Evolutionary conservation across 2,329 filamentous ascomycete species (phyloP).

Genomic region (Aspergillus viridinutans): DNA sequence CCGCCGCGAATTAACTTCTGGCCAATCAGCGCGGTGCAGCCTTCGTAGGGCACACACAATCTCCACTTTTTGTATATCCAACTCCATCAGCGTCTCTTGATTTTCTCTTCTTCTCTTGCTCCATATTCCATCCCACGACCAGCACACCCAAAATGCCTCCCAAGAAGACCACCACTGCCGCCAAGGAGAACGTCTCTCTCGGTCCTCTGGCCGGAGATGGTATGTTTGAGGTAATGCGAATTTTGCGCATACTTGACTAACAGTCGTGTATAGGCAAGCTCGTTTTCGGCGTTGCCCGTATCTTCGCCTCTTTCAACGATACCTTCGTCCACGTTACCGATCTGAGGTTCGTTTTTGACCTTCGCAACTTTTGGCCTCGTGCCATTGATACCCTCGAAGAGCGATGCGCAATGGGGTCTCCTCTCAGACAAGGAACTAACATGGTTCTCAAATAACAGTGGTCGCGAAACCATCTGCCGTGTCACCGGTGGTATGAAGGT

Average conservation of each 20-base stretch:
- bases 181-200: constrained; percentile 95
- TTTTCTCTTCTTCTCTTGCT: constrained; percentile 27
- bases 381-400: neutral
- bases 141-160: constrained; percentile 73
- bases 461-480: constrained; percentile 99
- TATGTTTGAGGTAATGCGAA: constrained; percentile 43
- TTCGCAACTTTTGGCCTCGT: neutral
- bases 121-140: constrained; percentile 42
- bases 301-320: constrained; percentile 94
- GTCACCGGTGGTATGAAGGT: constrained; percentile 99
- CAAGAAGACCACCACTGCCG: constrained; percentile 74
- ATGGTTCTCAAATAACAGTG: constrained; percentile 52
- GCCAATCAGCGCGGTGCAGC: constrained; percentile 27
- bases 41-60: constrained; percentile 38
- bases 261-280: constrained; percentile 66
- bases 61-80: constrained; percentile 24
- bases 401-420: constrained; percentile 3
- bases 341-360: constrained; percentile 66
- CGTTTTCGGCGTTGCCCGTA: constrained; percentile 96
- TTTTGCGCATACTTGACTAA: constrained; percentile 3
- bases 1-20: neutral
- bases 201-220: constrained; percentile 96
- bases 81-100: constrained; percentile 13
- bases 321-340: constrained; percentile 99
- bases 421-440: constrained; percentile 8